Percentiles rank a stretch among this genome's conserved stretches.
Evolutionary conservation across 2,329 filamentous ascomycete species (phyloP).

Genomic region (Aspergillus sp.): DNA sequence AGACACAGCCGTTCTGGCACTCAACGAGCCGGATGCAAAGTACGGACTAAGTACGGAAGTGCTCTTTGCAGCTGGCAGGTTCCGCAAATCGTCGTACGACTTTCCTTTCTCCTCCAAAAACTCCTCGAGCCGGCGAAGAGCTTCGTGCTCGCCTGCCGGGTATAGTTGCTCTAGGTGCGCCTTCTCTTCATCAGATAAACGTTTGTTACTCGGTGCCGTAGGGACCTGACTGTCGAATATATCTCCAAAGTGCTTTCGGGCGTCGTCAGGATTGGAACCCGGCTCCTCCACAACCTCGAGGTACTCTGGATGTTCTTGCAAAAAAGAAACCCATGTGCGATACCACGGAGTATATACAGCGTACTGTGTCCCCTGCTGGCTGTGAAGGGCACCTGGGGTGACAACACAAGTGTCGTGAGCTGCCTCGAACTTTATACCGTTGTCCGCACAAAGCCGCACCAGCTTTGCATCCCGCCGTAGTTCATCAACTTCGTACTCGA

Average conservation of each 20-base stretch:
- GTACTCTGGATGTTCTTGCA: constrained; percentile 63
- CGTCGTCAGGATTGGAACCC: constrained; percentile 45
- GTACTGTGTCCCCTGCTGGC: constrained; percentile 68
- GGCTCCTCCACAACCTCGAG: constrained; percentile 58
- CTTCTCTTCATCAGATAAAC: constrained; percentile 52
- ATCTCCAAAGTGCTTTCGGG: constrained; percentile 43
- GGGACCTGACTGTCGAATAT: constrained; percentile 60
- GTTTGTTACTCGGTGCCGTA: constrained; percentile 56
- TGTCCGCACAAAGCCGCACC: constrained; percentile 53
- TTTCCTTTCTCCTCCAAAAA: constrained; percentile 61
- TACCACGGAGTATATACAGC: constrained; percentile 82
- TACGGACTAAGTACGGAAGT: constrained; percentile 69
- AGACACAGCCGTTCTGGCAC: constrained; percentile 60
- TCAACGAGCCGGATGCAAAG: constrained; percentile 61
- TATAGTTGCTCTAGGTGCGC: constrained; percentile 55
- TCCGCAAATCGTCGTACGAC: constrained; percentile 58
- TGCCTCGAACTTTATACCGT: constrained; percentile 62
- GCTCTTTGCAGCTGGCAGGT: constrained; percentile 55
- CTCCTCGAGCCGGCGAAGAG: constrained; percentile 53
- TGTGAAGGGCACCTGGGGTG: constrained; percentile 61
- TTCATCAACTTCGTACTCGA: constrained; percentile 91
- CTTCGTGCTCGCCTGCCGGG: constrained; percentile 71
- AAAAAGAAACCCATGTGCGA: constrained; percentile 63
- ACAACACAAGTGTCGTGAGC: constrained; percentile 80
- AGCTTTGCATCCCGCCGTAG: constrained; percentile 67